phyloP scores from a whole-genome alignment of 495 filamentous ascomycete species.

The Lophium mytilinum region DNA sequence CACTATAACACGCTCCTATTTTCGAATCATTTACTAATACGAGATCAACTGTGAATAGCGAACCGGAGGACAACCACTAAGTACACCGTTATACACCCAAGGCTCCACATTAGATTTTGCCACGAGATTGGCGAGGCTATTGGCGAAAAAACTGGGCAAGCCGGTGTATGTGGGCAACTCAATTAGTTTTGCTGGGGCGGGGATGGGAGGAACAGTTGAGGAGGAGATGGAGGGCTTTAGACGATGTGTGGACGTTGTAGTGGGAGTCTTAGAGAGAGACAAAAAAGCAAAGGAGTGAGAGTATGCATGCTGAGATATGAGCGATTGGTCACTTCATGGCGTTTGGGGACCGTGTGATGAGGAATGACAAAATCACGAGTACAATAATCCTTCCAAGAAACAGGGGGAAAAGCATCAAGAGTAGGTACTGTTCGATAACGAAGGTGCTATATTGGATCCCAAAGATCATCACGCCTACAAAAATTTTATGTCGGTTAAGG shows the following conservation, averaged over 20 bases:
- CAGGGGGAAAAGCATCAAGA: no score
- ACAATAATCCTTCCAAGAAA: no score
- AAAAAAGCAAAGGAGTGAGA: not conserved
- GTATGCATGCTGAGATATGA: not conserved
- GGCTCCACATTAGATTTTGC: slow-evolving; percentile 76
- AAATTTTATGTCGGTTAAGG: no score
- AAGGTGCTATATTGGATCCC: no score
- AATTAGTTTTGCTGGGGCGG: slow-evolving; percentile 56
- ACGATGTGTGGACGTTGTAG: slow-evolving; percentile 59
- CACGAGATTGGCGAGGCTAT: slow-evolving; percentile 70
- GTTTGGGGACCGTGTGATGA: no score
- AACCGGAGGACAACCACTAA: slow-evolving; percentile 52
- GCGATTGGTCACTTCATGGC: not conserved
- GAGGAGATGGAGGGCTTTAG: slow-evolving; percentile 89
- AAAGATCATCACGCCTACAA: no score
- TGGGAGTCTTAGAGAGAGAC: slow-evolving; percentile 44
- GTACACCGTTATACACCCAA: slow-evolving; percentile 69
- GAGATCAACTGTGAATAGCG: slow-evolving; percentile 31
- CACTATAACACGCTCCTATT: not conserved
- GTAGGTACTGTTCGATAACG: no score
- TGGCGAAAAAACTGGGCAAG: slow-evolving; percentile 58
- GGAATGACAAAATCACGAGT: no score
- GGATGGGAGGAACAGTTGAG: slow-evolving; percentile 67
- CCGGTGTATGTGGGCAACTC: slow-evolving; percentile 83
- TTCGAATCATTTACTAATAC: slow-evolving; percentile 3